Conservation (phyloP, 768 basidiomycete species). For the Amanita pallidorosea region DNA sequence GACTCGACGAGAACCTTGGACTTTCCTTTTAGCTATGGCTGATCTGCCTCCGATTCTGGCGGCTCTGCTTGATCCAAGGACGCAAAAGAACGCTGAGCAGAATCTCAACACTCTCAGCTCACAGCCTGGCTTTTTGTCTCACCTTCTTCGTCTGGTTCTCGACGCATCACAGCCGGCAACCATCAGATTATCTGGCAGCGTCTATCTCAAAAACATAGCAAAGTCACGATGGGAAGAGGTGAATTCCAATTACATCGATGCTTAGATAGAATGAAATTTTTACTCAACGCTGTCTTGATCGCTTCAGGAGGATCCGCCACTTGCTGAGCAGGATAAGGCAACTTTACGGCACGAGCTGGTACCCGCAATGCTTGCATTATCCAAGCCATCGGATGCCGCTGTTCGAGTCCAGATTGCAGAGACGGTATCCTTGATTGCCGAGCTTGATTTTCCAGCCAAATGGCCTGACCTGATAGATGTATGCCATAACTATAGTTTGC, state of each 20-base stretch:
- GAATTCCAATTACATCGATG: constrained; percentile 11
- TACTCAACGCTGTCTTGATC: background rate
- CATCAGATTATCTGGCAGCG: constrained; percentile 72
- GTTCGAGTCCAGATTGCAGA: constrained; percentile 86
- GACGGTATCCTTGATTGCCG: constrained; percentile 84
- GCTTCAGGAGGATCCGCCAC: constrained; percentile 57
- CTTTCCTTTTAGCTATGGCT: constrained; percentile 32
- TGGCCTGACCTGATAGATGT: constrained; percentile 92
- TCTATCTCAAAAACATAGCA: constrained; percentile 89
- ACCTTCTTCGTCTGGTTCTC: constrained; percentile 72
- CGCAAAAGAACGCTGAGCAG: constrained; percentile 75
- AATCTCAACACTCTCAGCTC: constrained; percentile 53
- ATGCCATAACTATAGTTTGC: constrained; percentile 20
- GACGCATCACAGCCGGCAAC: constrained; percentile 55
- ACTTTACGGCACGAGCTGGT: constrained; percentile 70
- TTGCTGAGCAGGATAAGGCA: constrained; percentile 62
- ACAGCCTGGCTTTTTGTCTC: constrained; percentile 70
- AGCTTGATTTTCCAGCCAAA: constrained; percentile 79
- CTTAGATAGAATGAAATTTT: background rate
- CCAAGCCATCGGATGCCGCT: constrained; percentile 58
- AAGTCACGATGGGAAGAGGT: constrained; percentile 88
- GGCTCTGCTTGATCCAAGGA: constrained; percentile 57
- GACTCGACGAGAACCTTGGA: background rate
- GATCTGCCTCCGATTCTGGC: constrained; percentile 61
- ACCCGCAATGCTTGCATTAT: constrained; percentile 84